phyloP scores from a whole-genome alignment of 2,329 filamentous ascomycete species.

The Ilyonectria mors-panacis region DNA sequence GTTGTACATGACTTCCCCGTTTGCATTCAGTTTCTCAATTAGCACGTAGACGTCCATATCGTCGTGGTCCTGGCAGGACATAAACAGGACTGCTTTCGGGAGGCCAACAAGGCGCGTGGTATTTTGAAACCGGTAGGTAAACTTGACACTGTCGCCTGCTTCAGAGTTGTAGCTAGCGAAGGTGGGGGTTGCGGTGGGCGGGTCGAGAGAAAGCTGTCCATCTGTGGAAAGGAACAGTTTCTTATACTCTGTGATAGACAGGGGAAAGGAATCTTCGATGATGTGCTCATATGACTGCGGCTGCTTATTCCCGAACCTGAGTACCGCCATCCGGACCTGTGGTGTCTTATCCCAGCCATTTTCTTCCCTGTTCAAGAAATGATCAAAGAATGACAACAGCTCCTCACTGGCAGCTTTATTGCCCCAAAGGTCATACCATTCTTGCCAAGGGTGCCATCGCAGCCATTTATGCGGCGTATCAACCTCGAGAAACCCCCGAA shows the following conservation, averaged over 20 bases:
- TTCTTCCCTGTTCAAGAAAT: slow-evolving; percentile 8
- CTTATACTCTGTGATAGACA: slow-evolving; percentile 23
- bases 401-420: neutral
- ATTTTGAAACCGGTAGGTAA: slow-evolving; percentile 13
- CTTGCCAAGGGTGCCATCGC: slow-evolving; percentile 39
- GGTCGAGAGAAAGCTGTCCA: neutral
- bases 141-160: neutral
- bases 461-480: slow-evolving; percentile 59
- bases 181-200: neutral
- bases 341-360: slow-evolving; percentile 17
- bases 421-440: slow-evolving; percentile 25
- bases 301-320: slow-evolving; percentile 32
- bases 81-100: slow-evolving; percentile 22
- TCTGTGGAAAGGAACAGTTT: slow-evolving; percentile 7
- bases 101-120: slow-evolving; percentile 20
- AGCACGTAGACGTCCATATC: slow-evolving; percentile 61
- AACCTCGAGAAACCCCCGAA: slow-evolving; percentile 56
- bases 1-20: slow-evolving; percentile 34
- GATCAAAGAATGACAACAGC: slow-evolving; percentile 9
- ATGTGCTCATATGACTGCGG: slow-evolving; percentile 47
- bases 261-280: slow-evolving; percentile 49
- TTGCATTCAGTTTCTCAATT: slow-evolving; percentile 35
- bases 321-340: slow-evolving; percentile 2
- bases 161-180: slow-evolving; percentile 14
- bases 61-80: slow-evolving; percentile 50